A percentile compares a stretch with the other conserved stretches of the same genome.
phyloP scores from a whole-genome alignment of 768 basidiomycete genomes.

The Rhodotorula toruloides region DNA sequence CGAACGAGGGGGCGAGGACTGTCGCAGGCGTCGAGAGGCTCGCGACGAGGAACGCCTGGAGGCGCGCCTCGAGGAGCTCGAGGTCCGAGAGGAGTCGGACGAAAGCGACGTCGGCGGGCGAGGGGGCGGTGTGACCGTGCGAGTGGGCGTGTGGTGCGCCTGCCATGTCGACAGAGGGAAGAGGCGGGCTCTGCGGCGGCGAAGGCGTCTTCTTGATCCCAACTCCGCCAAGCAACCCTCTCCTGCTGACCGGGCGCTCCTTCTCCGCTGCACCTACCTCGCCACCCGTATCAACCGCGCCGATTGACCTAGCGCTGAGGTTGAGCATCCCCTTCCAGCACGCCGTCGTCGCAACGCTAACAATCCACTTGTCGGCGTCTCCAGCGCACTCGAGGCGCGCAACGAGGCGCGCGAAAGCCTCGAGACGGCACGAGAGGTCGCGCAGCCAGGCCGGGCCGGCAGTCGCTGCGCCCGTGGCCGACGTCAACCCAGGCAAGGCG shows the following conservation, averaged over 20 bases:
- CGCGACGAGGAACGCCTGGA: constrained; percentile 23
- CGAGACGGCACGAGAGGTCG: constrained; percentile 34
- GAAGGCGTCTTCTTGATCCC: constrained; percentile 28
- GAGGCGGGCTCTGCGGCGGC: constrained; percentile 34
- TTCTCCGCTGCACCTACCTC: no score
- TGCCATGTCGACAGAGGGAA: constrained; percentile 1
- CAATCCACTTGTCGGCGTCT: constrained; percentile 42
- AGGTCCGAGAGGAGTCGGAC: constrained; percentile 34
- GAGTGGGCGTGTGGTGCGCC: not conserved
- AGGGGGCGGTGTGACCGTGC: not conserved
- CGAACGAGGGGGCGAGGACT: constrained; percentile 18
- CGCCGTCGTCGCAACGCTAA: constrained; percentile 34
- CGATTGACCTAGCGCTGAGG: constrained; percentile 22
- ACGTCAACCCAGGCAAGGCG: not conserved
- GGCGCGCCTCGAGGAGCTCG: constrained; percentile 34
- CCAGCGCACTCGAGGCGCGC: constrained; percentile 27
- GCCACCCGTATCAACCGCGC: not conserved
- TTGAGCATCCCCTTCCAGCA: constrained; percentile 43
- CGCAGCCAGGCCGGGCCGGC: constrained; percentile 35
- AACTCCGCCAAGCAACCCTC: constrained; percentile 21
- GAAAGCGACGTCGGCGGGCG: constrained; percentile 23
- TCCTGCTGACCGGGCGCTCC: not conserved
- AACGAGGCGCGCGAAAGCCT: constrained; percentile 32
- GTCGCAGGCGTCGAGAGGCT: constrained; percentile 8
- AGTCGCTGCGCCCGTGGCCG: not conserved